Evolutionary conservation across 257 asterid genomes (phyloP).

Genomic region (Henckelia pumila): DNA sequence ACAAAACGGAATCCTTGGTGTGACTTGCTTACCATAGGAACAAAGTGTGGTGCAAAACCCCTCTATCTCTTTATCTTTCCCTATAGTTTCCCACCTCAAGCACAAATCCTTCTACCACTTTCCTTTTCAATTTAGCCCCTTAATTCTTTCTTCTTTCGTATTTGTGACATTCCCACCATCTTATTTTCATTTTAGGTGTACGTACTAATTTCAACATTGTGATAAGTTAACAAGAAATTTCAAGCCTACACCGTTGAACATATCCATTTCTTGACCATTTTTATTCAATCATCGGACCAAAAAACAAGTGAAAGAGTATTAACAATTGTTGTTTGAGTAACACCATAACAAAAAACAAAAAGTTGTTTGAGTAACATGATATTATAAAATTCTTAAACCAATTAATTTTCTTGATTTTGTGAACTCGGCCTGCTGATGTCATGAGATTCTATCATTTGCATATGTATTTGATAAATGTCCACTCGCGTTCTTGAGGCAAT

Average conservation of each 20-base stretch:
- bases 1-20: constrained; percentile 25
- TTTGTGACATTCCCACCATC: not conserved
- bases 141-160: not conserved
- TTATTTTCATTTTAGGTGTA: not conserved
- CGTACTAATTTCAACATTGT: too few relatives aligned
- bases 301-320: too few relatives aligned
- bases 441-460: too few relatives aligned
- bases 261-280: too few relatives aligned
- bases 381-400: not conserved
- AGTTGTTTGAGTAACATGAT: not conserved
- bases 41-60: constrained; percentile 62
- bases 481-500: too few relatives aligned
- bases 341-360: too few relatives aligned
- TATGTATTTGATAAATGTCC: too few relatives aligned
- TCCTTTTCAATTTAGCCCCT: not conserved
- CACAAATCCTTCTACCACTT: constrained; percentile 8
- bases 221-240: not conserved
- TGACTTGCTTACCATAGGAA: constrained; percentile 44
- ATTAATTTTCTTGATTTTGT: too few relatives aligned
- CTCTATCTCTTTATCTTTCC: constrained; percentile 64
- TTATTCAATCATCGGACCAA: too few relatives aligned
- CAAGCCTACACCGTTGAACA: not conserved
- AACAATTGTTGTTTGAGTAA: not conserved
- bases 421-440: too few relatives aligned
- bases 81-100: constrained; percentile 35